A percentile compares a stretch with the other conserved stretches of the same genome.
Conservation (phyloP, 306 rosid species). For the Corylus heterophylla region DNA sequence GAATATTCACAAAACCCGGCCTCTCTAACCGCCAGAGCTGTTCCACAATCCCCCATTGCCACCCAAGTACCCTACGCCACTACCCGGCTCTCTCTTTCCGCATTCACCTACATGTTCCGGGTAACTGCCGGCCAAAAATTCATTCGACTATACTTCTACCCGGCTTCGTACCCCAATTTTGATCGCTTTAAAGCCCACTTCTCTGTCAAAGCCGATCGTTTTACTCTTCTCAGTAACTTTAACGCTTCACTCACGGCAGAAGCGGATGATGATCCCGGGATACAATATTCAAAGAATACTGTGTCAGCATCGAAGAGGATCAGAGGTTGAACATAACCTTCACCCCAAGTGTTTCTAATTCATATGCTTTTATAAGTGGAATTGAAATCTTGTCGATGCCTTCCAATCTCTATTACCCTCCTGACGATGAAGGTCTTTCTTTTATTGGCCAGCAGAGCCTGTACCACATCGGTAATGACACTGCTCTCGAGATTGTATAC, state of each 20-base stretch:
- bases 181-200: not conserved
- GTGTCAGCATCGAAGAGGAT: not conserved
- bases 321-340: slow-evolving; percentile 4
- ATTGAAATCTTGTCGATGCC: not conserved
- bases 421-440: not conserved
- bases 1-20: too few relatives aligned
- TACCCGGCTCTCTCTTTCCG: too few relatives aligned
- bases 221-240: not conserved
- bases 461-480: not conserved
- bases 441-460: not conserved
- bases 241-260: not conserved
- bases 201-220: not conserved
- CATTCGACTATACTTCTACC: too few relatives aligned
- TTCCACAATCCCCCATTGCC: too few relatives aligned
- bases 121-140: too few relatives aligned
- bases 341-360: not conserved
- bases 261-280: not conserved
- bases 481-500: not conserved
- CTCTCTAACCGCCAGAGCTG: too few relatives aligned
- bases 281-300: not conserved
- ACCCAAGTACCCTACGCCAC: too few relatives aligned
- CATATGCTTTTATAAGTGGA: not conserved
- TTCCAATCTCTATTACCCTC: not conserved
- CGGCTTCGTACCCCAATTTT: not conserved
- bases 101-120: too few relatives aligned